These are phyloP conservation scores for Bocquillonia castaneifolia DNA, from an alignment of 441 rosid species.

Conservation along the genomic window DNA sequence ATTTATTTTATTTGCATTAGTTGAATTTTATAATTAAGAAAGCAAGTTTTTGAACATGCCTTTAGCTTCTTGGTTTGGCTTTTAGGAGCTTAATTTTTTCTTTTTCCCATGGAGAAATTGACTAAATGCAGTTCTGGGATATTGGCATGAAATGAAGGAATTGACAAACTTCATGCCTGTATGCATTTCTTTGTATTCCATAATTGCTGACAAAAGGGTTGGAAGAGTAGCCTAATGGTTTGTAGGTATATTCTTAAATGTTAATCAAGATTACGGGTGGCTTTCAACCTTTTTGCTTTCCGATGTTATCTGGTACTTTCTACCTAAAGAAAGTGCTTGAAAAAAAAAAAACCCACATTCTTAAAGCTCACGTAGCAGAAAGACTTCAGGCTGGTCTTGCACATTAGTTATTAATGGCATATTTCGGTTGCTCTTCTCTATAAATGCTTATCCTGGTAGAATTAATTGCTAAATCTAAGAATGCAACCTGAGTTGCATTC, in stretches of 20 bases:
- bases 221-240: too few relatives aligned
- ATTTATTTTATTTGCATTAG: background rate
- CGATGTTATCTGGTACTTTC: background rate
- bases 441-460: background rate
- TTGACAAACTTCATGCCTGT: too few relatives aligned
- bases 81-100: too few relatives aligned
- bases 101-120: too few relatives aligned
- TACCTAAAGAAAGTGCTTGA: background rate
- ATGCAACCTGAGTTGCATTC: background rate
- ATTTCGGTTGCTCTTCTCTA: too few relatives aligned
- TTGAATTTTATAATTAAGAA: background rate
- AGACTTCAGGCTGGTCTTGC: background rate
- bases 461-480: background rate
- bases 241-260: background rate
- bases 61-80: background rate
- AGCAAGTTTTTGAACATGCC: background rate
- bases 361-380: too few relatives aligned
- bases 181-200: too few relatives aligned
- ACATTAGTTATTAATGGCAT: background rate
- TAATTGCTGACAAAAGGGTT: too few relatives aligned
- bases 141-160: background rate
- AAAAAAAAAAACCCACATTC: background rate
- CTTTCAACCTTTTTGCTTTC: background rate
- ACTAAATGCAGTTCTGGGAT: too few relatives aligned
- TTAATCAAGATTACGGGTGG: background rate